Conservation (phyloP, 768 basidiomycete species). For the Collybiopsis confluens region DNA sequence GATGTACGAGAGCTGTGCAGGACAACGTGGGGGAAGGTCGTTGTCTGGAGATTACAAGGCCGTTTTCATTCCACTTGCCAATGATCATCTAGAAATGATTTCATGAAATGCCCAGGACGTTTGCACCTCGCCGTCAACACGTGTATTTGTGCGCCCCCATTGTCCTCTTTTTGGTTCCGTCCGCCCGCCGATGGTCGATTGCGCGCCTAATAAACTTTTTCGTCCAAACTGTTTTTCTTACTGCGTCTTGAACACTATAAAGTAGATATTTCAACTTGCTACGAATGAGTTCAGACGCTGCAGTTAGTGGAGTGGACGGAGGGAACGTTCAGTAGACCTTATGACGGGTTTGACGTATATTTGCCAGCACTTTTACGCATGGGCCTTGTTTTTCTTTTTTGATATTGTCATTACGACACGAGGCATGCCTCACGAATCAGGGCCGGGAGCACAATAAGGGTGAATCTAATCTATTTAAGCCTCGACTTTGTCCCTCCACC, state of each 20-base stretch:
- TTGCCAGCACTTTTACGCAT: slow-evolving; percentile 5
- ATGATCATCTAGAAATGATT: too few species aligned
- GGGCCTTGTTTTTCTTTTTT: background rate
- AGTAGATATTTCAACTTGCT: too few species aligned
- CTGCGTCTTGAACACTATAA: too few species aligned
- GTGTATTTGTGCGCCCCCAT: background rate
- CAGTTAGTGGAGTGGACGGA: too few species aligned
- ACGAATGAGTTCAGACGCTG: too few species aligned
- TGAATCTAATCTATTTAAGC: slow-evolving; percentile 3
- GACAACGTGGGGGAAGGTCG: too few species aligned
- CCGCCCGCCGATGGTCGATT: background rate
- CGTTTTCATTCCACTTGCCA: too few species aligned
- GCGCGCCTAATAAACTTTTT: slow-evolving; percentile 7
- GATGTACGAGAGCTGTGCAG: too few species aligned
- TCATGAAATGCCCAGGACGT: too few species aligned
- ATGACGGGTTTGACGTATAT: background rate
- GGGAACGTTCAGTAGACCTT: background rate
- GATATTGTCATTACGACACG: slow-evolving; percentile 1
- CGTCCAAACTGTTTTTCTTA: background rate
- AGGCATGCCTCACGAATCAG: slow-evolving; percentile 5
- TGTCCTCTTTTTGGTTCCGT: slow-evolving; percentile 1
- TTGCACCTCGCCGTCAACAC: background rate
- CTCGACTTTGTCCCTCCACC: background rate
- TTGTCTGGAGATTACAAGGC: too few species aligned
- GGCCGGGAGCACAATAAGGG: slow-evolving; percentile 2